A percentile compares a stretch with the other conserved stretches of the same genome.
Evolutionary conservation across 2,329 filamentous ascomycete genomes (phyloP).

Genomic region (Phaeosphaeria sp.): DNA sequence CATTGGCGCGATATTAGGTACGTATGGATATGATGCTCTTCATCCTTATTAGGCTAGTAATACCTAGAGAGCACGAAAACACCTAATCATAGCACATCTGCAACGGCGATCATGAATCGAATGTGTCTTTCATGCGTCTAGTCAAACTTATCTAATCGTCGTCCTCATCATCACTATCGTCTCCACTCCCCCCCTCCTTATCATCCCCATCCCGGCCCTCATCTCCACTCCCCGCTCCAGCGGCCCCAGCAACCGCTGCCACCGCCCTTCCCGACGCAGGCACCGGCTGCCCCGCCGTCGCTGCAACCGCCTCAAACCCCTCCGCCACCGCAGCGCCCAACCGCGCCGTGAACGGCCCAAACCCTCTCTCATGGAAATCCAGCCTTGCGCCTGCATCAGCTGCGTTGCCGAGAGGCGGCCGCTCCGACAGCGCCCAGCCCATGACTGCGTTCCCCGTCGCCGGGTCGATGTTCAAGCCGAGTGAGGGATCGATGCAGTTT

Average conservation of each 20-base stretch:
- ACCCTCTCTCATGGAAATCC: slow-evolving; percentile 17
- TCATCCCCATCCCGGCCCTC: slow-evolving; percentile 6
- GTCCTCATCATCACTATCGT: neutral
- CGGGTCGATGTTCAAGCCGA: slow-evolving; percentile 10
- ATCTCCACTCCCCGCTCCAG: slow-evolving; percentile 7
- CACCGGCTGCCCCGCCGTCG: slow-evolving; percentile 7
- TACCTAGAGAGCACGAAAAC: too few species aligned
- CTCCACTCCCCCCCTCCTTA: neutral
- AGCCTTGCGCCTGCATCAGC: slow-evolving; percentile 12
- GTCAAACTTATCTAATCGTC: too few species aligned
- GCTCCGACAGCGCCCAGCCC: slow-evolving; percentile 19
- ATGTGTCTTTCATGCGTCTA: too few species aligned
- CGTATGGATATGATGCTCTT: too few species aligned
- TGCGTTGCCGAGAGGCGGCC: slow-evolving; percentile 7
- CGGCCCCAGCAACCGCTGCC: slow-evolving; percentile 3
- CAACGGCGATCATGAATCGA: too few species aligned
- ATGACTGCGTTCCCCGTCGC: slow-evolving; percentile 15
- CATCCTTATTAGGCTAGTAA: too few species aligned
- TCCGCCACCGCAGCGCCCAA: slow-evolving; percentile 6
- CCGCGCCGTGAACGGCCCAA: slow-evolving; percentile 9
- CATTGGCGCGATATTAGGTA: too few species aligned
- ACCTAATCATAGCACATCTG: too few species aligned
- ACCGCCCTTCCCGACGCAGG: slow-evolving; percentile 4
- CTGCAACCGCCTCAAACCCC: slow-evolving; percentile 10
- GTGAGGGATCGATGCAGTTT: slow-evolving; percentile 13